These are phyloP conservation scores for Dactylonectria macrodidyma DNA, from an alignment of 2,329 filamentous ascomycete genomes.

Conservation along the genomic window DNA sequence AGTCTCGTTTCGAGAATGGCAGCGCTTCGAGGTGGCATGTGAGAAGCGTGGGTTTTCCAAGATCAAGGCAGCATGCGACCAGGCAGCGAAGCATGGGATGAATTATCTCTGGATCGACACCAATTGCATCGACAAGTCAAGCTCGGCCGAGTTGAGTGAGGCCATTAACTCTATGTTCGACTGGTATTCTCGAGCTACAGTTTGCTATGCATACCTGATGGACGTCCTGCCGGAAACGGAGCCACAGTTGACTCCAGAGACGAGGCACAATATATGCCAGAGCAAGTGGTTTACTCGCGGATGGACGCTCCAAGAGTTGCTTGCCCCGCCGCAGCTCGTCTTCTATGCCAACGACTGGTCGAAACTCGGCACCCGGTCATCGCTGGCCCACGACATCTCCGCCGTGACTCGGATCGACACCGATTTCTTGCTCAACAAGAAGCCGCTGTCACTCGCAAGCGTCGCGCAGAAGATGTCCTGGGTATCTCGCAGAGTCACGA, in stretches of 20 bases:
- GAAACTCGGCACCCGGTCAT: background rate
- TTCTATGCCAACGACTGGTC: background rate
- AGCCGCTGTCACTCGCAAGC: background rate
- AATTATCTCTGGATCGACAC: conserved; percentile 13
- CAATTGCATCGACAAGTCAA: conserved; percentile 18
- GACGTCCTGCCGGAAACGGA: conserved; percentile 16
- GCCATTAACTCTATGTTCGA: conserved; percentile 37
- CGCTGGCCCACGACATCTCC: background rate
- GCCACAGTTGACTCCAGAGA: background rate
- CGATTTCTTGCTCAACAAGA: background rate
- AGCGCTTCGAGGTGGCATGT: background rate
- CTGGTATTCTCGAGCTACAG: conserved; percentile 29
- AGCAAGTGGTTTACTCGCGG: conserved; percentile 14
- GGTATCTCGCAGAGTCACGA: conserved; percentile 32
- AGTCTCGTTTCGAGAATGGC: conserved; percentile 43
- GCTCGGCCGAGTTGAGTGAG: conserved; percentile 25
- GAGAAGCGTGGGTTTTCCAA: background rate
- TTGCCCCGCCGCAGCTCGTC: background rate
- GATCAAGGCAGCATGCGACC: background rate
- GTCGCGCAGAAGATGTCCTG: background rate
- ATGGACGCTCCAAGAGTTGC: conserved; percentile 13
- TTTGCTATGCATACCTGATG: conserved; percentile 32
- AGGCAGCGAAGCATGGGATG: background rate
- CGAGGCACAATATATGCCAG: background rate
- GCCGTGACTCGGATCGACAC: background rate